Evolutionary conservation across 2,329 filamentous ascomycete genomes (phyloP).

Genomic region (Hymenoscyphus fructigenus): DNA sequence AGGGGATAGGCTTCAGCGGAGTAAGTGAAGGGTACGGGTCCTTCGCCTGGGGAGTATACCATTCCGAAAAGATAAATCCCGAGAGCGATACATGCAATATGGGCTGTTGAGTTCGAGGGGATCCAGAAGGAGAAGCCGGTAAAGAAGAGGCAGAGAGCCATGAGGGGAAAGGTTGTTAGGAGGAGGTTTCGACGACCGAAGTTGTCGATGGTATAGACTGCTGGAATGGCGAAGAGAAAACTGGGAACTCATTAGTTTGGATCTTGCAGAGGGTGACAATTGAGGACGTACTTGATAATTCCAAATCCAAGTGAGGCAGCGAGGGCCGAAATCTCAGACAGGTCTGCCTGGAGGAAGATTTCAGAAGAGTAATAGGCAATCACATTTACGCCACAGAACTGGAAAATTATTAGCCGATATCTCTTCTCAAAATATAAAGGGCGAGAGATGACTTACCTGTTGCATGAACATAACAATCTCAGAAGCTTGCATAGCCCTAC

Average conservation of each 20-base stretch:
- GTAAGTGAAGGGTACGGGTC: slow-evolving; percentile 15
- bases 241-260: neutral
- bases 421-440: neutral
- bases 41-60: slow-evolving; percentile 39
- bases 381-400: slow-evolving; percentile 33
- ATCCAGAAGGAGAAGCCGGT: slow-evolving; percentile 54
- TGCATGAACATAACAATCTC: slow-evolving; percentile 69
- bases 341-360: slow-evolving; percentile 58
- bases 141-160: slow-evolving; percentile 44
- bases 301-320: slow-evolving; percentile 63
- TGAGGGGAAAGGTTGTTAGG: slow-evolving; percentile 13
- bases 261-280: neutral
- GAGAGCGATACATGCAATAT: slow-evolving; percentile 45
- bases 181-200: slow-evolving; percentile 52
- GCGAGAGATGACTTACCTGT: slow-evolving; percentile 43
- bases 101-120: slow-evolving; percentile 35
- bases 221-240: slow-evolving; percentile 62
- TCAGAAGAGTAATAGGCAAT: slow-evolving; percentile 61
- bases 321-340: slow-evolving; percentile 52
- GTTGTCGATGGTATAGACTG: slow-evolving; percentile 66
- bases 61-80: slow-evolving; percentile 64
- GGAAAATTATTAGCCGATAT: neutral
- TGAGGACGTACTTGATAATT: slow-evolving; percentile 51
- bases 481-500: slow-evolving; percentile 58
- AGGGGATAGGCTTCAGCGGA: slow-evolving; percentile 15